Base-by-base conservation (phyloP, 345 rosid genomes). In the Erysimum cheiranthoides region DNA sequence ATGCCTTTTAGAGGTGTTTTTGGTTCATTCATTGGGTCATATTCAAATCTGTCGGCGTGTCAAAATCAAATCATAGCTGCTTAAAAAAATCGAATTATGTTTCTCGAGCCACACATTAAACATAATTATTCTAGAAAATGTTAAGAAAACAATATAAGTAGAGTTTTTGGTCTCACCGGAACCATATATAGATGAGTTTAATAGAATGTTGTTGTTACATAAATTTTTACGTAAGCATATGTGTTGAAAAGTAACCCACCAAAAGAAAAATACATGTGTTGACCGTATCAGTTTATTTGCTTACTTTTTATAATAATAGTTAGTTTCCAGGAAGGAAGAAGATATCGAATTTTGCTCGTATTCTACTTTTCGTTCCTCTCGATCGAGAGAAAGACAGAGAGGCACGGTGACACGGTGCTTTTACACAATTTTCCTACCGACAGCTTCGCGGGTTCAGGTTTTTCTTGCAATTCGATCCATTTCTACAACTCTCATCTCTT, bases 351-450 rank as follows among this genome's bases (percentile, higher is more conserved):
- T 70, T 54, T 63, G 75, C 42, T 53, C 39, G 56, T 21, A 21
- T 21, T 70, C 35, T 77, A 62, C 66, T 68, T 76, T 76, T 61
- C 75, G 38, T 8, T 17, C 69, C 35, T 51, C 70, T 76, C 38
- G 74, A 76, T 68, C 74, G 62, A 75, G 73, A 75, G 66, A 35
- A 18, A 58, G 36, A 39, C 66, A 77, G 72, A 49, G 76, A 65
- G 49, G 47, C 45, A 59, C 61, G 71, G 47, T 38, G 51, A 18
- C 32, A 18, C 47, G 61, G 36, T 70, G 73, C 61, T 14, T 36
- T 13, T 14, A 66, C 7, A 60, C 31, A 59, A 59, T 39, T 60
- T 45, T 25, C 70, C 73, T 21, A 78, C 49, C 81, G 58, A 66
- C 73, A 72, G 56, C 50, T 63, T 77, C 31, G 5, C 53, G 11